Evolutionary conservation across 805 yeast species (phyloP), one percentile per base, ranked within the genome.

Genomic region (Yamadazyma sp.): DNA sequence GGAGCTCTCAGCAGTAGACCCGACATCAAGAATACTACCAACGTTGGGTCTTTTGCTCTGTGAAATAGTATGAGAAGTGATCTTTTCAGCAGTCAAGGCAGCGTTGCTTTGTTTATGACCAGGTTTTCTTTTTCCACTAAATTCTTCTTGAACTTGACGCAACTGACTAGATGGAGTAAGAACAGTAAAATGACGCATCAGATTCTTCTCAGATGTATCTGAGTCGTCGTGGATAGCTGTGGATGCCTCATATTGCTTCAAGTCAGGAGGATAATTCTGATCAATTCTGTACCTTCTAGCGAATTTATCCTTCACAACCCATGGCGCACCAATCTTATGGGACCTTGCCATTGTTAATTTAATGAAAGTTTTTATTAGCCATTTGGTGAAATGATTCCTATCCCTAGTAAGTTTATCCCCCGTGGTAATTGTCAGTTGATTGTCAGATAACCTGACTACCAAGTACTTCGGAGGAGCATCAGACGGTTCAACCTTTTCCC

Each of bases 291-390:
- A 87, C 49, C 73, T 73, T 39, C 69, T 70, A 0, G 93, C 93
- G 57, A 77, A 87, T 47, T 82, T 80, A 17, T 77, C 79, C 54
- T 82, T 84, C 11, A 93, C 93, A 14, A 91, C 80, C 98, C 98
- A 93, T 3, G 98, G 98, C 3, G 97, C 91, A 3, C 98, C 97
- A 28, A 82, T 70, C 70, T 84, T 86, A 38, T 82, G 74, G 1
- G 90, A 85, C 39, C 95, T 77, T 6, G 84, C 71, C 55, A 87
- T 73, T 30, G 87, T 75, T 56, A 85, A 73, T 60, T 90, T 85
- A 55, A 90, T 73, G 56, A 93, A 82, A n/a, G 96, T 82, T 57
- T 90, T 84, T 24, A 93, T 84, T 37, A 84, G 74, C 78, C 90
- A 83, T 59, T 91, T 93, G 7, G 97, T 90, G 64, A 89, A 90